Base-by-base conservation (phyloP, 2,329 filamentous ascomycete species). In the Venturia carpophila region DNA sequence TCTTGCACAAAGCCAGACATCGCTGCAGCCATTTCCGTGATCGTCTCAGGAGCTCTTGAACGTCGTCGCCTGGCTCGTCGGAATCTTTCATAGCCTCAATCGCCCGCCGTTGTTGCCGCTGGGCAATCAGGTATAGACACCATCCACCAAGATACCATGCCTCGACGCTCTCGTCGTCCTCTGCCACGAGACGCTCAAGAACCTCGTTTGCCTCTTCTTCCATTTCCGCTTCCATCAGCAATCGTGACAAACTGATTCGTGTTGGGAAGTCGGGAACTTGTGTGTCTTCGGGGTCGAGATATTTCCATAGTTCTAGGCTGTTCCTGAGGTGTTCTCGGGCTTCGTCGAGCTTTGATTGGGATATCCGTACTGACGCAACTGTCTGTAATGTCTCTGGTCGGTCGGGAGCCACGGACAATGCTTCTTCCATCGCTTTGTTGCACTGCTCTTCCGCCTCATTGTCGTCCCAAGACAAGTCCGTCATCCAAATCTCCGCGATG, bases 401-500 rank as follows among this genome's bases (percentile, higher is more conserved):
- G 65, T 88, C 84, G 4, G 93, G 92, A 66, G 90, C 90, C 67
- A 95, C 85, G 71, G 96, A 80, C 65, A 94, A 87, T 34, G 94
- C 94, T 79, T 99, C 92, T 6, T 92, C 96, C 68, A 97, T 85
- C 66, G 96, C 85, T 5, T 85, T 80, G 77, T 99, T 93, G 79
- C 95, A 99, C 69, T 88, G 85, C 69, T 84, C 80, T 79, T 99
- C 94, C 5, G 93, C 94, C 73, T 97, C 92, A 63, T 87, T 86
- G 77, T 97, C 86, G 77, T 97, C 92, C 91, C 83, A 87, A 71
- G 90, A 94, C 71, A 97, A 79, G 79, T 99, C 94, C 13, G 94
- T 99, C 94, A 99, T 99, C 80, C 97, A 99, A 62, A 99, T 91
- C 79, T 99, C 94, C 7, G 91, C 87, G 67, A 97, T 91, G 37